Conservation (phyloP, 1,139 yeast genomes). For the Geotrichum histeridarum region DNA sequence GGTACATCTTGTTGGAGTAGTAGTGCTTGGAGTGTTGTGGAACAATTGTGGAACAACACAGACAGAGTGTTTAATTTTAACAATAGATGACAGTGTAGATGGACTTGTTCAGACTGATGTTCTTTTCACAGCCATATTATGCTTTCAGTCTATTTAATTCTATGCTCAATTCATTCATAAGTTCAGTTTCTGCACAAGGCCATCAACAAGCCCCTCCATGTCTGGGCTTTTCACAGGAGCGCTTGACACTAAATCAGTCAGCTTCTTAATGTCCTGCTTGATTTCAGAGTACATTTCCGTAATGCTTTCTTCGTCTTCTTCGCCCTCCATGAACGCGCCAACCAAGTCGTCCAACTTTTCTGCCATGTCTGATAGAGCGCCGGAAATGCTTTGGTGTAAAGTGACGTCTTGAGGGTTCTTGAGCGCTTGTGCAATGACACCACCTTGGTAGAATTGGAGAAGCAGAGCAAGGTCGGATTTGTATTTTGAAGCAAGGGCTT, state of each 20-base stretch:
- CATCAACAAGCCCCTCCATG: conserved; percentile 1
- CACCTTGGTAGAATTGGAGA: conserved; percentile 2
- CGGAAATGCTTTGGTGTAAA: conserved; percentile 5
- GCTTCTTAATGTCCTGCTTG: background rate
- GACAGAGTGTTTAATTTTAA: too few relatives aligned
- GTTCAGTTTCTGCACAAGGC: conserved; percentile 5
- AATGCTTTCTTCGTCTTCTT: conserved; percentile 8
- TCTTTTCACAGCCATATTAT: too few relatives aligned
- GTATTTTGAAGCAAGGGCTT: conserved; percentile 4
- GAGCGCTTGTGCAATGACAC: conserved; percentile 4
- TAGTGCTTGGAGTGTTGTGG: too few relatives aligned
- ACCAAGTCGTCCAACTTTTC: conserved; percentile 10
- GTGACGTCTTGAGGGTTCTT: conserved; percentile 11
- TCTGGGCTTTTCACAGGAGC: background rate
- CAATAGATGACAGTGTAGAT: too few relatives aligned
- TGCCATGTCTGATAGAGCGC: conserved; percentile 4
- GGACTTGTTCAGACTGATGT: too few relatives aligned
- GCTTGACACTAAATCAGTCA: background rate
- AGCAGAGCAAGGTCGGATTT: background rate
- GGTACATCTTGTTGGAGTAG: too few relatives aligned
- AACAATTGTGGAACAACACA: too few relatives aligned
- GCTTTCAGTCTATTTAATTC: too few relatives aligned
- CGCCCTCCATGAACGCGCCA: conserved; percentile 9
- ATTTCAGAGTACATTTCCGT: background rate
- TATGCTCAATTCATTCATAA: background rate